A percentile compares a stretch with the other conserved stretches of the same genome.
phyloP scores from a whole-genome alignment of 139 green algal genomes.

The Microglena sp. region DNA sequence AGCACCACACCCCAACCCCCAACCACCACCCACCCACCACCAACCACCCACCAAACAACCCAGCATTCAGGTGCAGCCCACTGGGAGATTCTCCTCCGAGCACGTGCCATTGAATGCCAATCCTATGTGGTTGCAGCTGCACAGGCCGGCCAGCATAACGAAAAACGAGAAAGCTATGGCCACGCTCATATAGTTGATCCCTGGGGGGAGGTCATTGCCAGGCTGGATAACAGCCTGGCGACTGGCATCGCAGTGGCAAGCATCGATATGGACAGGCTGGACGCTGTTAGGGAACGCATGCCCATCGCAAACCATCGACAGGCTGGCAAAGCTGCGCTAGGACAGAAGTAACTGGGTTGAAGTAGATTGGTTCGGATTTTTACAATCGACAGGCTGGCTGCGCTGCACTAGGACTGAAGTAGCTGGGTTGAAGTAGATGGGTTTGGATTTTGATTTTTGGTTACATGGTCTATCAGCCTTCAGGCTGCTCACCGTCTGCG shows the following conservation, averaged over 20 bases:
- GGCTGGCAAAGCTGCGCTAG: no score
- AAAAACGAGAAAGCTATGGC: constrained; percentile 81
- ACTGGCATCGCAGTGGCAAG: constrained; percentile 69
- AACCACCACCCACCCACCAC: no score
- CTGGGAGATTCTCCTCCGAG: constrained; percentile 91
- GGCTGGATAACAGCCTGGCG: constrained; percentile 54
- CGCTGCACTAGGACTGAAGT: no score
- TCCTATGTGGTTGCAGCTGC: constrained; percentile 86
- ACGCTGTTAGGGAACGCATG: constrained; percentile 35
- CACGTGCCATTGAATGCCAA: constrained; percentile 90
- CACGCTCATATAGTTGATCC: constrained; percentile 85
- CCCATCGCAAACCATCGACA: constrained; percentile 40
- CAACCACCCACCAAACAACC: not conserved
- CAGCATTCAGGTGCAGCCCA: constrained; percentile 64
- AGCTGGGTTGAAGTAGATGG: no score
- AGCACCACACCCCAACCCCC: no score
- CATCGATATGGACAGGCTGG: constrained; percentile 47
- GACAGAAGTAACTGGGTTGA: no score
- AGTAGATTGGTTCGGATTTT: no score
- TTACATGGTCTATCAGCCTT: no score
- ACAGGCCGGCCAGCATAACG: constrained; percentile 83
- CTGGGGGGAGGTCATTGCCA: constrained; percentile 75
- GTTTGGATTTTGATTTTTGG: no score
- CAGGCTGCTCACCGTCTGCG: no score
- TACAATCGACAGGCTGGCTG: no score